Base-by-base conservation (phyloP, 345 rosid genomes). In the Populus nigra region DNA sequence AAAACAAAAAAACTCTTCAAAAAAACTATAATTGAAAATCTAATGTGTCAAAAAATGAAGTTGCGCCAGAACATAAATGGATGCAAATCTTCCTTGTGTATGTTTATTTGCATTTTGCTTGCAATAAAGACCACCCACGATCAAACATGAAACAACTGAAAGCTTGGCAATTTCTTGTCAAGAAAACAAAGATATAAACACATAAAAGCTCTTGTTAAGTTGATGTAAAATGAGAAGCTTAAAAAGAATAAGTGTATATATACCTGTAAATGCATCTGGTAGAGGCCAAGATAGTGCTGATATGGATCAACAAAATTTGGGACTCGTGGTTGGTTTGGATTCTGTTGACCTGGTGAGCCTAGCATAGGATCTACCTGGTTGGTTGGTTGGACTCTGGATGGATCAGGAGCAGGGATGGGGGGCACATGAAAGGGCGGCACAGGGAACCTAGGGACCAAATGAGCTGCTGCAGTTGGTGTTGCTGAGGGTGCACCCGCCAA, bases 241-340 rank as follows among this genome's bases (percentile, higher is more conserved):
- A 10, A 53, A 12, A 69, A 20, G 61, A 66, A 13, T 22, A 57
- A 50, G 29, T 15, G 22, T 2, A n/a, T 33, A 72, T 33, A 23
- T 83, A 93, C 97, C 92, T 89, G 96, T 63, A 85, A 49, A 57
- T 88, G 98, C 87, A 86, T 78, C 25, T 83, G 93, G 61, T 84
- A 91, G 71, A 88, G 86, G 74, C 84, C 82, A 47, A 87, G 80
- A 73, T 82, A 93, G 76, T 89, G 97, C 74, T 88, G 96, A 81
- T 88, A 92, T 65, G 93, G 93, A 86, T 95, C 90, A 11, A 78
- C 78, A 49, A 87, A 93, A 80, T 71, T 82, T 5, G 88, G 83
- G 15, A 82, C 29, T 69, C 80, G 78, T 35, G 88, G 83, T 59
- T 79, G 91, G 77, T 81, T 84, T 23, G 82, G 78, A 69, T 80